A percentile compares a stretch with the other conserved stretches of the same genome.
Conservation (phyloP, 495 filamentous ascomycete species). For the Neurospora sp. region DNA sequence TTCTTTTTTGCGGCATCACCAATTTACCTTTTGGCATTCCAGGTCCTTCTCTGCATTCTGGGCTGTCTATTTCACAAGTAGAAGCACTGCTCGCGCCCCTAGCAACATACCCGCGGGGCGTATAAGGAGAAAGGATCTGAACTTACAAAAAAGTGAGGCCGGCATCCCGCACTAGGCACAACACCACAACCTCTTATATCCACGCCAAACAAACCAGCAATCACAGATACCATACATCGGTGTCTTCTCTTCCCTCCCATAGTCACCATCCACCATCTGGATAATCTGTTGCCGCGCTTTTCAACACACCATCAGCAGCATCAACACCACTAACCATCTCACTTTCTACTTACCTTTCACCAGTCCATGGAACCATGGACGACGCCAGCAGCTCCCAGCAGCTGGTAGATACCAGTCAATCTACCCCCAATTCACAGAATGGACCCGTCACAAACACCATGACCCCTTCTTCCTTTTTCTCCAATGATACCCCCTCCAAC, state of each 20-base stretch:
- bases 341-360: constrained; percentile 4
- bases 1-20: background rate
- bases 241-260: background rate
- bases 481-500: background rate
- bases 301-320: background rate
- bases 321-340: background rate
- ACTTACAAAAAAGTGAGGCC: background rate
- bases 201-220: background rate
- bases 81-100: background rate
- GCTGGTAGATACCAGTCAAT: constrained; percentile 12
- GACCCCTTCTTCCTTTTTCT: background rate
- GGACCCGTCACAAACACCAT: background rate
- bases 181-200: background rate
- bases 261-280: background rate
- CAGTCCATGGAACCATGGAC: constrained; percentile 21
- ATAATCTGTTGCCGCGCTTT: background rate
- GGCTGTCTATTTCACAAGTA: background rate
- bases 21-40: background rate
- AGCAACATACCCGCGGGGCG: background rate
- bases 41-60: background rate
- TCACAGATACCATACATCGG: background rate
- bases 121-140: background rate
- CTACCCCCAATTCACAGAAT: background rate
- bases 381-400: constrained; percentile 11
- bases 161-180: background rate